Evolutionary conservation across 495 filamentous ascomycete species (phyloP).

Genomic region (Penicillium bialowiezense): DNA sequence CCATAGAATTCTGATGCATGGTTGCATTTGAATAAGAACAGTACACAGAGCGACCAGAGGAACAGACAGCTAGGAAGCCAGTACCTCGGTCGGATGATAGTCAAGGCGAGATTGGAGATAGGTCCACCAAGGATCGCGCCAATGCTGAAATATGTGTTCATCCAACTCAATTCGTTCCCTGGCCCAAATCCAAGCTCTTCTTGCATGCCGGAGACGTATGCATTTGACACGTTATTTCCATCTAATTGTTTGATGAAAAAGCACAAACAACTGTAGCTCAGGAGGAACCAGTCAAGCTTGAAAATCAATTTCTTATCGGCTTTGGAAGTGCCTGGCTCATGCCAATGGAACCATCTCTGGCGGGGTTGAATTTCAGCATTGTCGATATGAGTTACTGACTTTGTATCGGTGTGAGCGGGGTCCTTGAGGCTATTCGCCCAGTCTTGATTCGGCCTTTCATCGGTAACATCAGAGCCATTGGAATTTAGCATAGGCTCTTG

Average conservation of each 20-base stretch:
- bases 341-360: conserved; percentile 9
- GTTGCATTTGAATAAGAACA: conserved; percentile 14
- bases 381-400: no score
- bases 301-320: conserved; percentile 15
- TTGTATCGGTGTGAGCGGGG: no score
- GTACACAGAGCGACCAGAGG: conserved; percentile 15
- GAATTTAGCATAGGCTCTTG: no score
- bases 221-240: conserved; percentile 43
- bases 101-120: conserved; percentile 10
- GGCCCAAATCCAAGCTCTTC: conserved; percentile 50
- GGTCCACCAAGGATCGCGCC: conserved; percentile 7
- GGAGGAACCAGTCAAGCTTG: conserved; percentile 15
- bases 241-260: conserved; percentile 18
- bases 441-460: no score
- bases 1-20: conserved; percentile 9
- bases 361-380: conserved; percentile 1
- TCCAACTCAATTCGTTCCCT: conserved; percentile 41
- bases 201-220: conserved; percentile 62
- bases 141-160: conserved; percentile 16
- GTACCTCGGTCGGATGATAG: conserved; percentile 9
- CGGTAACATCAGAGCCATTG: no score
- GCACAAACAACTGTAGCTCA: conserved; percentile 10
- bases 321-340: conserved; percentile 12
- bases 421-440: no score
- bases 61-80: conserved; percentile 12